Evolutionary conservation across 495 filamentous ascomycete genomes (phyloP), one percentile per base, ranked within the genome.

Genomic region (Penicillium coffeae): DNA sequence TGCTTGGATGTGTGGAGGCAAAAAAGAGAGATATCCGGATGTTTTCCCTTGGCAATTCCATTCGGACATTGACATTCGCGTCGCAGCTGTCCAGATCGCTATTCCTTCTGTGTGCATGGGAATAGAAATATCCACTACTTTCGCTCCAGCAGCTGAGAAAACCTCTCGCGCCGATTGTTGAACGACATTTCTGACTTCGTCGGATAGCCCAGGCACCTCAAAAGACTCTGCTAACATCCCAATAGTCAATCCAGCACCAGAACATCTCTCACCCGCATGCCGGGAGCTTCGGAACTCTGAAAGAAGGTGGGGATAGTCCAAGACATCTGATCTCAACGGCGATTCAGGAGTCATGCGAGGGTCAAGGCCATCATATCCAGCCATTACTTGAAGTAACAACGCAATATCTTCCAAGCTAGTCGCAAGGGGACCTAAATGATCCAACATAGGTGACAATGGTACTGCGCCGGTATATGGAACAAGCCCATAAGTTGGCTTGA

Each of bases 311-410:
- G 42, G 41, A 13, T 64, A 62, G 10, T 50, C 25, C 0, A 64
- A 65, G 16, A 74, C 73, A 10, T 74, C 52, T 20, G 65, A 8
- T 63, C 38, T 57, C 52, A 45, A 55, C 45, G 52, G 66, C 51
- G 50, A 65, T 50, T 60, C 70, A 60, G 48, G 73, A 42, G 53
- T 74, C 76, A 63, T 77, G 56, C 65, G 73, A 54, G 39, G 71
- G 51, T 84, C 80, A 37, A 79, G 68, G 10, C 74, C 74, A 44
- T 84, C 80, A 14, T 69, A 70, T 0, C 78, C 80, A 3, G 75
- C 72, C 43, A 82, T 73, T 0, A 65, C 73, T 36, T 79, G 61
- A 5, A 84, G 66, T 19, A 80, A 59, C 18, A 69, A 36, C 0
- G 80, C 80, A 51, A 70, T 71, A 32, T 84, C 80, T 14, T 71